Conservation (phyloP, 192 early-diverging fungal genomes). For the Gryganskiella cystojenkinii region DNA sequence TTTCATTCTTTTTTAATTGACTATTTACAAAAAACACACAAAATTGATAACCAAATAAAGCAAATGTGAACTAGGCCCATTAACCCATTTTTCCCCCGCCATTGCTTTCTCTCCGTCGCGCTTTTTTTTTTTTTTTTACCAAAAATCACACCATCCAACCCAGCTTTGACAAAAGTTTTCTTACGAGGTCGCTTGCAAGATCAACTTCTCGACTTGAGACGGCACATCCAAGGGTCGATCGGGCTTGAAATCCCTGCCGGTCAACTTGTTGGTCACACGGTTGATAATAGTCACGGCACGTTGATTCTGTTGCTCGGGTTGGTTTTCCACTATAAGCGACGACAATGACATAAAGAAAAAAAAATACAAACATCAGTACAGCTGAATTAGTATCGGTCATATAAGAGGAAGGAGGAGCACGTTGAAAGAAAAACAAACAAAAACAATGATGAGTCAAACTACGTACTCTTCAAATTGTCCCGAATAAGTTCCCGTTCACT, state of each 20-base stretch:
- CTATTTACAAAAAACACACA: background rate
- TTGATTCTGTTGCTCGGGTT: slow-evolving; percentile 77
- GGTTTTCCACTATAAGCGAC: slow-evolving; percentile 54
- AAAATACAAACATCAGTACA: background rate
- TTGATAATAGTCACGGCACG: slow-evolving; percentile 87
- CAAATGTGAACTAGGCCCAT: too few species aligned
- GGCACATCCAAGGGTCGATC: slow-evolving; percentile 81
- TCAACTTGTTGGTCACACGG: slow-evolving; percentile 93
- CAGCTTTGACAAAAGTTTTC: slow-evolving; percentile 92
- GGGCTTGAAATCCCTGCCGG: slow-evolving; percentile 92
- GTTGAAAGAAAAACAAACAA: background rate
- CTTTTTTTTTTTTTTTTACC: too few species aligned
- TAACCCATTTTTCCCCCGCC: too few species aligned
- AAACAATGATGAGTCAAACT: background rate
- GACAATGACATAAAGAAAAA: slow-evolving; percentile 11
- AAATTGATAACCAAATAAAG: background rate
- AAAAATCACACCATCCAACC: slow-evolving; percentile 68
- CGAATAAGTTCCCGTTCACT: slow-evolving; percentile 46
- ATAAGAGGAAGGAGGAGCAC: background rate
- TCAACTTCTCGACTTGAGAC: slow-evolving; percentile 89
- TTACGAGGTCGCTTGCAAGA: slow-evolving; percentile 87
- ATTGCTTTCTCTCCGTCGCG: too few species aligned
- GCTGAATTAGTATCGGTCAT: background rate
- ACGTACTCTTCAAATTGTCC: slow-evolving; percentile 58
- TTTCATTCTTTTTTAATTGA: background rate